These are phyloP conservation scores for Scedosporium boydii DNA, from an alignment of 2,329 filamentous ascomycete genomes.

Conservation along the genomic window DNA sequence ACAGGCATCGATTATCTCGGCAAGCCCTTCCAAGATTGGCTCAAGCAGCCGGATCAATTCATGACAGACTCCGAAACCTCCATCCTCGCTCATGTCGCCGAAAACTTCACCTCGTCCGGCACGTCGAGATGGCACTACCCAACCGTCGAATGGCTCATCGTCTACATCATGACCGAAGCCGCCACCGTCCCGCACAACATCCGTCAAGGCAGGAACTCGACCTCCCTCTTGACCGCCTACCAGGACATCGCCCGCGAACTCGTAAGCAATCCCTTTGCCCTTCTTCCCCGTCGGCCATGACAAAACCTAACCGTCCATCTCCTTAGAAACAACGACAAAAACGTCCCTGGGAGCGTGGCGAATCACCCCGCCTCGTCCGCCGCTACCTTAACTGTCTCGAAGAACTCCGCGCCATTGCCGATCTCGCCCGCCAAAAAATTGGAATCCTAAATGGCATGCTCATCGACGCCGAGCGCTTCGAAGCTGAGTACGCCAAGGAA, in stretches of 20 bases:
- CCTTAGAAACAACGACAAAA: conserved; percentile 6
- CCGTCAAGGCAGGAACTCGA: conserved; percentile 3
- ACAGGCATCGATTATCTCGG: conserved; percentile 33
- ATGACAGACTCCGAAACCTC: conserved; percentile 4
- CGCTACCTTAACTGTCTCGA: conserved; percentile 6
- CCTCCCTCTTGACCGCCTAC: conserved; percentile 1
- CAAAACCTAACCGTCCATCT: neutral
- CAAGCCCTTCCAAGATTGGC: conserved; percentile 29
- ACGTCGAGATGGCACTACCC: conserved; percentile 4
- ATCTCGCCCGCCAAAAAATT: conserved; percentile 1
- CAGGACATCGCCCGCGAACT: conserved; percentile 4
- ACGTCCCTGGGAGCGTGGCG: conserved; percentile 6
- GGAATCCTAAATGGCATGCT: neutral
- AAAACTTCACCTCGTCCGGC: neutral
- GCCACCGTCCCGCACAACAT: conserved; percentile 5
- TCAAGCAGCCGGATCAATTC: conserved; percentile 2
- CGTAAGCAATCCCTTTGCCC: neutral
- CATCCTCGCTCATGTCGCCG: conserved; percentile 2
- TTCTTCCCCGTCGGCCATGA: neutral
- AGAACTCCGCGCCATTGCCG: conserved; percentile 3
- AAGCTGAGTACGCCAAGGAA: neutral
- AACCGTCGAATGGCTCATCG: conserved; percentile 6
- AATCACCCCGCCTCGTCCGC: conserved; percentile 3
- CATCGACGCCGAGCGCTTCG: neutral
- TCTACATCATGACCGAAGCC: conserved; percentile 5